Evolutionary conservation across 2,329 filamentous ascomycete genomes (phyloP), one percentile per base, ranked within the genome.

Genomic region (Trematosphaeria pertusa): DNA sequence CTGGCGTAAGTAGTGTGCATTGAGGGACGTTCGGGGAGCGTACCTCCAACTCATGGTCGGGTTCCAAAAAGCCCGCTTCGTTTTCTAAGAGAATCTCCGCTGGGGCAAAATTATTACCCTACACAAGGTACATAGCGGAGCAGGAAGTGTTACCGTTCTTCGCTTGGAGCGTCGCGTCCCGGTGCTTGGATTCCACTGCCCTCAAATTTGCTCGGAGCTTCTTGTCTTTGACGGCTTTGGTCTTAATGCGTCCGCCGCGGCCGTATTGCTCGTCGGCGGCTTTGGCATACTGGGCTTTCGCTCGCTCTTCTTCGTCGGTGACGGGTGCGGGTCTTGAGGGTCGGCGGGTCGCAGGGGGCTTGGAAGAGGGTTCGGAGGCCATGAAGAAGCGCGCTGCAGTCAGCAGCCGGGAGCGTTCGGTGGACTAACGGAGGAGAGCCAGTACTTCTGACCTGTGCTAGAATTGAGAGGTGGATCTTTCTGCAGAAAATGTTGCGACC

Each of bases 21-120:
- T n/a, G n/a, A n/a, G n/a, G n/a, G n/a, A n/a, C n/a, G n/a, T n/a
- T n/a, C n/a, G n/a, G n/a, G n/a, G n/a, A n/a, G n/a, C n/a, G n/a
- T n/a, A n/a, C 81, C 72, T 99, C 94, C 51, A 99, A 80, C 69
- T 92, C 92, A 19, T 82, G 82, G 70, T 99, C 94, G 1, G 93
- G 81, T 72, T 97, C 90, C 45, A 99, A 78, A 62, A 96, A 95
- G 5, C 94, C 94, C 9, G 82, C 78, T 5, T 87, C 84, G 70
- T 96, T 90, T 73, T 97, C 93, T 43, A 96, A 83, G 61, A 99
- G 76, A 46, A 99, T 94, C 74, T 99, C 94, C 17, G 93, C 91
- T 78, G 97, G 93, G 74, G 96, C 96, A n/a, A n/a, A n/a, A n/a
- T n/a, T n/a, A n/a, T n/a, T n/a, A n/a, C n/a, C n/a, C n/a, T n/a